Evolutionary conservation across 148 eudicot species (phyloP).

Genomic region (Vaccinium darrowii): DNA sequence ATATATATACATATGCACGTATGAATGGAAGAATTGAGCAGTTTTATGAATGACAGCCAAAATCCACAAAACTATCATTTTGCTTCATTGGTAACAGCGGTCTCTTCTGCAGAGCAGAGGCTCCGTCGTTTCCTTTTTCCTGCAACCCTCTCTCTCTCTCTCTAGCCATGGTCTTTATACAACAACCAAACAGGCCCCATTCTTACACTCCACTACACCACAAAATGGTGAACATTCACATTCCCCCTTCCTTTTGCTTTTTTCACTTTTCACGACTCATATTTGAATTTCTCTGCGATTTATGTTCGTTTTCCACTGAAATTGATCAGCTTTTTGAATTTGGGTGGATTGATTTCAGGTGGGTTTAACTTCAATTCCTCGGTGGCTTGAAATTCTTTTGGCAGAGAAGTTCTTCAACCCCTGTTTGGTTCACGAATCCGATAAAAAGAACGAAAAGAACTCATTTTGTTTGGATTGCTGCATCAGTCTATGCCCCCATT

Average conservation of each 20-base stretch:
- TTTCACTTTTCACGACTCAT: too few relatives aligned
- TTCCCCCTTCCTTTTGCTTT: background rate
- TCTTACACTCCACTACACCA: background rate
- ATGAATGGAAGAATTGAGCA: background rate
- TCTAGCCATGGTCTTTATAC: background rate
- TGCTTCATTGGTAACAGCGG: slow-evolving; percentile 9
- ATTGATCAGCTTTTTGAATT: background rate
- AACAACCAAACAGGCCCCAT: background rate
- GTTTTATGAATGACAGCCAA: slow-evolving; percentile 4
- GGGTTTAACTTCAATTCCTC: slow-evolving; percentile 35
- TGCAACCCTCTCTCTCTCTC: background rate
- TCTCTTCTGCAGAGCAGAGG: background rate
- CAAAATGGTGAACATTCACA: slow-evolving; percentile 8
- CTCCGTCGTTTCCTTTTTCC: slow-evolving; percentile 9
- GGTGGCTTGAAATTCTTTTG: slow-evolving; percentile 39
- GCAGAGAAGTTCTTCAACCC: slow-evolving; percentile 46
- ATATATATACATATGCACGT: background rate
- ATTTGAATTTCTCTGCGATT: background rate
- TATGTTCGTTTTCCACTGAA: background rate
- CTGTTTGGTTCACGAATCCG: slow-evolving; percentile 36
- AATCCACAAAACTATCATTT: background rate
- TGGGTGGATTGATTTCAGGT: slow-evolving; percentile 23
- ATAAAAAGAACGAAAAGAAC: slow-evolving; percentile 47
- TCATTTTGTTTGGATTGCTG: slow-evolving; percentile 54
- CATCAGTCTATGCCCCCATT: slow-evolving; percentile 39